Evolutionary conservation across 78 protist species (phyloP).

Genomic region (Pelomyxa schiedti): DNA sequence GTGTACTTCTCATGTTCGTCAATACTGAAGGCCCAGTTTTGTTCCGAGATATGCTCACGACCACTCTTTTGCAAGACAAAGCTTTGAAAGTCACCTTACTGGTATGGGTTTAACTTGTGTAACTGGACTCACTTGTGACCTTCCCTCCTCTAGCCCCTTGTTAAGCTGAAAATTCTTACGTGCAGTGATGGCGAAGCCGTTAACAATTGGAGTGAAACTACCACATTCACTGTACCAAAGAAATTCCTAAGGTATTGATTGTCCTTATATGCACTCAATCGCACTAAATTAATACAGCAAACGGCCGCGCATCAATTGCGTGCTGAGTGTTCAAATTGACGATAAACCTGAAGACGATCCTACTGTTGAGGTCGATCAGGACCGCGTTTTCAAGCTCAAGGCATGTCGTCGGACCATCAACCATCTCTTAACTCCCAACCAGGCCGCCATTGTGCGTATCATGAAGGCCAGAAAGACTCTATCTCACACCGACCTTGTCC

Average conservation of each 20-base stretch:
- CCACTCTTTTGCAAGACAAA: constrained; percentile 43
- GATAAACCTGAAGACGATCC: no score
- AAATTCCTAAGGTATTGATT: no score
- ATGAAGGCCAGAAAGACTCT: constrained; percentile 62
- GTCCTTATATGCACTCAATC: no score
- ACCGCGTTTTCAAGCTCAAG: constrained; percentile 54
- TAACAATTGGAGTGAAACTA: constrained; percentile 28
- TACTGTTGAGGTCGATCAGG: no score
- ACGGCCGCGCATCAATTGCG: no score
- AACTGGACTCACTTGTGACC: no score
- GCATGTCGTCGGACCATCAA: no score
- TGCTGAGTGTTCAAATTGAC: constrained; percentile 28
- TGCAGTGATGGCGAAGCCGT: constrained; percentile 1
- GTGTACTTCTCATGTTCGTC: constrained; percentile 59
- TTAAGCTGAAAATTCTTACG: constrained; percentile 33
- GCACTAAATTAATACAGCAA: no score
- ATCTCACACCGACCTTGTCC: constrained; percentile 51
- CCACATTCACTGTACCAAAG: constrained; percentile 27
- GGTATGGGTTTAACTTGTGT: no score
- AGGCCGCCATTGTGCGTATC: constrained; percentile 67
- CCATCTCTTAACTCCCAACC: no score
- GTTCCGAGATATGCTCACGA: constrained; percentile 31
- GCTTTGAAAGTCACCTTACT: constrained; percentile 24
- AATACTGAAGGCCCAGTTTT: constrained; percentile 21
- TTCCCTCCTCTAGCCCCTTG: no score